A percentile compares a stretch with the other conserved stretches of the same genome.
Evolutionary conservation across 2,329 filamentous ascomycete species (phyloP).

Genomic region (Curvularia verruculosa): DNA sequence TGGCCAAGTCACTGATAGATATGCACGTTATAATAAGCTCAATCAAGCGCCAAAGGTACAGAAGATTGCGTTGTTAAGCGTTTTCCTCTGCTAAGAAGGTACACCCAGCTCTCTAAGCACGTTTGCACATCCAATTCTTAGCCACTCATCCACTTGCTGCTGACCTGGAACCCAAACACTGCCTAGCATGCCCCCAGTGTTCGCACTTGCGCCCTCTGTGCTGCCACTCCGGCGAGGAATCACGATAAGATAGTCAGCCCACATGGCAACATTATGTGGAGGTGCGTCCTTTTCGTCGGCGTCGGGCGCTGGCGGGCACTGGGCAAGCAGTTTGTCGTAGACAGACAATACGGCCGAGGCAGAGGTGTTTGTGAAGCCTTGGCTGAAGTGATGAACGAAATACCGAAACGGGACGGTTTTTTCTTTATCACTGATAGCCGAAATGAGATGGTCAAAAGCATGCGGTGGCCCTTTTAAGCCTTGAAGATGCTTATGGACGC

Average conservation of each 20-base stretch:
- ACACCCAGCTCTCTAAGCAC: conserved; percentile 50
- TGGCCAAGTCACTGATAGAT: background rate
- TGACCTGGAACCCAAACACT: conserved; percentile 49
- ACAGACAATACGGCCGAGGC: conserved; percentile 22
- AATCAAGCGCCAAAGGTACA: background rate
- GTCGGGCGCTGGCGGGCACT: conserved; percentile 17
- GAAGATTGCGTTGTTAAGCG: background rate
- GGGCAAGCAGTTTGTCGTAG: conserved; percentile 28
- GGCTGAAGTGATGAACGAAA: conserved; percentile 41
- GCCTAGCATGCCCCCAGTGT: conserved; percentile 58
- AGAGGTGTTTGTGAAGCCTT: conserved; percentile 14
- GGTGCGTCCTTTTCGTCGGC: conserved; percentile 32
- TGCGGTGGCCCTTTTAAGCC: conserved; percentile 45
- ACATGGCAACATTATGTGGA: conserved; percentile 57
- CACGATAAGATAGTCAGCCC: conserved; percentile 55
- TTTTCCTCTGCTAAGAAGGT: conserved; percentile 3
- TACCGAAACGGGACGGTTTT: conserved; percentile 46
- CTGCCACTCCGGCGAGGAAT: conserved; percentile 52
- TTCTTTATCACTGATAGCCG: conserved; percentile 21
- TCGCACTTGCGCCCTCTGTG: conserved; percentile 50
- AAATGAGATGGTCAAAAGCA: conserved; percentile 33
- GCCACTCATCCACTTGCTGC: conserved; percentile 49
- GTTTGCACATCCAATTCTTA: conserved; percentile 43
- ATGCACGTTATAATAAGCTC: background rate
- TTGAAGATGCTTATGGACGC: conserved; percentile 60